phyloP scores from a whole-genome alignment of 495 filamentous ascomycete genomes.

The Trichoderma orchidacearum region DNA sequence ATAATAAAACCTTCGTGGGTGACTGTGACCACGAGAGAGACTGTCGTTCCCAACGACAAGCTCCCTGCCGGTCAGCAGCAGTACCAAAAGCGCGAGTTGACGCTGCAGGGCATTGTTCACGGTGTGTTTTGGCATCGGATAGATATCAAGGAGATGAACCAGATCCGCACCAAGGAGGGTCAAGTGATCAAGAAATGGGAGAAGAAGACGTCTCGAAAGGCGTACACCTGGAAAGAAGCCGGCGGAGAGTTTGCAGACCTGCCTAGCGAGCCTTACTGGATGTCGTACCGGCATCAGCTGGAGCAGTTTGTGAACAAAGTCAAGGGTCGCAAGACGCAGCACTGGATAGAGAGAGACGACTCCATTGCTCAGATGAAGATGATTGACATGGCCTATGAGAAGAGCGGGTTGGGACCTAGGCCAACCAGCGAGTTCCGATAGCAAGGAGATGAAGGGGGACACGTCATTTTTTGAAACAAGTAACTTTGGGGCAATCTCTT shows the following conservation, averaged over 20 bases:
- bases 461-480: neutral
- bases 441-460: neutral
- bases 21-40: neutral
- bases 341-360: slow-evolving; percentile 38
- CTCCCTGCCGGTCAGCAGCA: slow-evolving; percentile 20
- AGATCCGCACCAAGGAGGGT: slow-evolving; percentile 16
- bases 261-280: slow-evolving; percentile 32
- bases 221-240: slow-evolving; percentile 28
- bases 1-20: slow-evolving; percentile 7
- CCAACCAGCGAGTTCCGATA: slow-evolving; percentile 18
- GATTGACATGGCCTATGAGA: slow-evolving; percentile 38
- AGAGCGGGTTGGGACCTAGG: slow-evolving; percentile 28
- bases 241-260: slow-evolving; percentile 10
- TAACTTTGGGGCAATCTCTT: no score
- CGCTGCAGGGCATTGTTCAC: slow-evolving; percentile 24
- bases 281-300: slow-evolving; percentile 37
- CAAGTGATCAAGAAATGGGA: slow-evolving; percentile 28
- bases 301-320: slow-evolving; percentile 44
- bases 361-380: slow-evolving; percentile 38
- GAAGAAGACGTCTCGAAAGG: slow-evolving; percentile 25
- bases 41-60: slow-evolving; percentile 2
- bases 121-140: slow-evolving; percentile 36
- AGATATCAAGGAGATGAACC: slow-evolving; percentile 29
- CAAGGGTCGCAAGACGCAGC: slow-evolving; percentile 23
- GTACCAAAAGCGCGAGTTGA: slow-evolving; percentile 25